Conservation (phyloP, 257 asterid genomes). For the Primulina tabacum region DNA sequence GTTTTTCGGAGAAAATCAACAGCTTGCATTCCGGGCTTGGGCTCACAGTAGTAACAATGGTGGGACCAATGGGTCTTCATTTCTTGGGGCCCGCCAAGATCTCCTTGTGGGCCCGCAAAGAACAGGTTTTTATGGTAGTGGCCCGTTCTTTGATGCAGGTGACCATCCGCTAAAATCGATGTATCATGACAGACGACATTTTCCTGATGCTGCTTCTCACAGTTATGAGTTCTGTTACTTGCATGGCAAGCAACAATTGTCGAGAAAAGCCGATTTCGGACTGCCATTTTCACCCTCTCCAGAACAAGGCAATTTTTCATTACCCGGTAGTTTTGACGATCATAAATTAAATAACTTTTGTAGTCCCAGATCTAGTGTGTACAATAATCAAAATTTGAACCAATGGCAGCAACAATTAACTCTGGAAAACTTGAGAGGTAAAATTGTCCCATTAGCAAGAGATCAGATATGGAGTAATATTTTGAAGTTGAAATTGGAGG, state of each 20-base stretch:
- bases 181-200: slow-evolving; percentile 21
- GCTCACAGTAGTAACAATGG: slow-evolving; percentile 17
- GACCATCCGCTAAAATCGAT: slow-evolving; percentile 20
- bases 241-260: slow-evolving; percentile 49
- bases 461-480: slow-evolving; percentile 40
- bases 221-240: slow-evolving; percentile 36
- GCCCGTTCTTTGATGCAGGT: slow-evolving; percentile 25
- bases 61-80: slow-evolving; percentile 26
- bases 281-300: slow-evolving; percentile 26
- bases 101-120: slow-evolving; percentile 42
- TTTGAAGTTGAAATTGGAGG: slow-evolving; percentile 42
- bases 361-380: slow-evolving; percentile 12
- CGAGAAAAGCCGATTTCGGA: slow-evolving; percentile 16
- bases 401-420: slow-evolving; percentile 21
- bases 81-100: slow-evolving; percentile 46
- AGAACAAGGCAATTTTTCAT: slow-evolving; percentile 16
- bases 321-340: background rate
- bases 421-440: slow-evolving; percentile 40
- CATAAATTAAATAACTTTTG: background rate
- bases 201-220: slow-evolving; percentile 11
- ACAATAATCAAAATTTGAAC: slow-evolving; percentile 7
- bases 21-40: slow-evolving; percentile 28
- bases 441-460: slow-evolving; percentile 34
- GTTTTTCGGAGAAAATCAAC: slow-evolving; percentile 24
- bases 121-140: slow-evolving; percentile 11